phyloP scores from a whole-genome alignment of 768 basidiomycete genomes.

The Stropharia rugosoannulata region DNA sequence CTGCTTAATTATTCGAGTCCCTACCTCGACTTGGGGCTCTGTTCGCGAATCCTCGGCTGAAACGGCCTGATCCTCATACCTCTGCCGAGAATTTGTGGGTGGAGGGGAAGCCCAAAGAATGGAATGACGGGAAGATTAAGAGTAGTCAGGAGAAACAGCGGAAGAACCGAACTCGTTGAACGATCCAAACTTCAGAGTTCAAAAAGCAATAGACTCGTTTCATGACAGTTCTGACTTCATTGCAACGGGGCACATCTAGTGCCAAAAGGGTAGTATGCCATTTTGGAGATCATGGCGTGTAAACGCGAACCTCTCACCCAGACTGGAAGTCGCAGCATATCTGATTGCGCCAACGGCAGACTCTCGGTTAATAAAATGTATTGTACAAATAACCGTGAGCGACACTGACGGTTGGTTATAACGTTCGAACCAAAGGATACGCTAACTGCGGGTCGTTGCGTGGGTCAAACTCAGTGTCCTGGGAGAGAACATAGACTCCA shows the following conservation, averaged over 20 bases:
- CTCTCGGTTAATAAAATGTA: slow-evolving; percentile 13
- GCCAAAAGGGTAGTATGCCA: not conserved
- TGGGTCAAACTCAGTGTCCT: slow-evolving; percentile 5
- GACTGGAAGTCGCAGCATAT: not conserved
- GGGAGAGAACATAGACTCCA: slow-evolving; percentile 10
- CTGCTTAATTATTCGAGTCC: slow-evolving; percentile 9
- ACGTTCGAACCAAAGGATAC: not conserved
- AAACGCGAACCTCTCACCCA: not conserved
- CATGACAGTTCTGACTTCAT: slow-evolving; percentile 8
- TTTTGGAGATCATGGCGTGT: slow-evolving; percentile 2
- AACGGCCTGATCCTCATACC: not conserved
- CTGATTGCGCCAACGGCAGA: slow-evolving; percentile 13
- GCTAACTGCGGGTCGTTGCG: slow-evolving; percentile 9
- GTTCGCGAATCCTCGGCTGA: slow-evolving; percentile 3
- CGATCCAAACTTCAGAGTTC: not conserved
- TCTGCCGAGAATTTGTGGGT: not conserved
- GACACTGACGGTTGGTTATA: not conserved
- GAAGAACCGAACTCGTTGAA: not conserved
- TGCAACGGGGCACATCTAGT: not conserved
- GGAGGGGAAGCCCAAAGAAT: not conserved
- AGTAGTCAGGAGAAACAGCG: not conserved
- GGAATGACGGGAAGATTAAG: not conserved
- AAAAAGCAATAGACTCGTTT: slow-evolving; percentile 1
- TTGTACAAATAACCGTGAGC: slow-evolving; percentile 5
- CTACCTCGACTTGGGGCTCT: slow-evolving; percentile 10